phyloP scores from a whole-genome alignment of 148 eudicot species.

The Rhododendron griersonianum region DNA sequence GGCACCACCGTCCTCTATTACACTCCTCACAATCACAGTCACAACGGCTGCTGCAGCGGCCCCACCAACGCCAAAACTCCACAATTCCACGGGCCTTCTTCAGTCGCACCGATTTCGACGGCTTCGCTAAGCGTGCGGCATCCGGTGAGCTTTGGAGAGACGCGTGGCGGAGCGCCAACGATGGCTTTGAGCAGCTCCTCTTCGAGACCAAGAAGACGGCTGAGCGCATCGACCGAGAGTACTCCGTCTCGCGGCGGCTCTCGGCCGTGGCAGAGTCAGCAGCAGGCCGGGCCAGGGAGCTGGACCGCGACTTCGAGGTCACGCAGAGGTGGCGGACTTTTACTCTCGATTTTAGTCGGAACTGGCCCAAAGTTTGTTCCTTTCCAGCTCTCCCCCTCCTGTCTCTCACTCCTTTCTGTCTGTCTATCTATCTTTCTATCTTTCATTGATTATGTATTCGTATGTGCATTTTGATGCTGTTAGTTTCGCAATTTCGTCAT shows the following conservation, averaged over 20 bases:
- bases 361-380: constrained; percentile 69
- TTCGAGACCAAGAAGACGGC: constrained; percentile 77
- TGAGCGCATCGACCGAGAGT: constrained; percentile 72
- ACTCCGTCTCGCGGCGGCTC: constrained; percentile 48
- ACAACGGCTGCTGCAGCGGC: not conserved
- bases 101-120: constrained; percentile 65
- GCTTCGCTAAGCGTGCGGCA: constrained; percentile 52
- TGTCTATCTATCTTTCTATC: not conserved
- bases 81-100: constrained; percentile 40
- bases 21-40: constrained; percentile 19
- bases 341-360: constrained; percentile 58
- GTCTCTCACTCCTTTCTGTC: not conserved
- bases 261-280: constrained; percentile 53
- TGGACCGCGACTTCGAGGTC: constrained; percentile 69
- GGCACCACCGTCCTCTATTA: constrained; percentile 26
- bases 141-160: constrained; percentile 76
- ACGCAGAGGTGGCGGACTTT: constrained; percentile 65
- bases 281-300: constrained; percentile 52
- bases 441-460: not conserved
- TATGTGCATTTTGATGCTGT: not conserved
- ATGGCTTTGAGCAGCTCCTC: constrained; percentile 69
- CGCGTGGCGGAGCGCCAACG: constrained; percentile 73
- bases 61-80: constrained; percentile 14
- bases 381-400: not conserved
- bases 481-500: not conserved